Conservation (phyloP, 768 basidiomycete genomes). For the Macrocybe gigantea region DNA sequence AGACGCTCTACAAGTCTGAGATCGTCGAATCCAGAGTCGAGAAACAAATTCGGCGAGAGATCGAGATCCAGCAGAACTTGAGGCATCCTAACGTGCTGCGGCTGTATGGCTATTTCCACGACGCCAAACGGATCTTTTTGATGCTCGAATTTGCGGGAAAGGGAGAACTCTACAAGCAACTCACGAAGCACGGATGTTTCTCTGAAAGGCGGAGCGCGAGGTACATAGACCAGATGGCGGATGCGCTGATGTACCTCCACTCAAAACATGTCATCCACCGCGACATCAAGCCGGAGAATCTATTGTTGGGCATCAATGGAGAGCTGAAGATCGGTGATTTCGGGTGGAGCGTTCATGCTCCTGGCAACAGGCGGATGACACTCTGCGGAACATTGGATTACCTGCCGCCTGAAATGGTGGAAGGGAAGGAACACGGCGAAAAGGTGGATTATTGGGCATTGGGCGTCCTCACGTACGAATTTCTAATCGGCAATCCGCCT, state of each 20-base stretch:
- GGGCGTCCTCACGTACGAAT: slow-evolving; percentile 94
- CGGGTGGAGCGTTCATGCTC: slow-evolving; percentile 97
- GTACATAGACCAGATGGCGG: slow-evolving; percentile 98
- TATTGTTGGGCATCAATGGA: slow-evolving; percentile 89
- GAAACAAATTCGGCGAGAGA: slow-evolving; percentile 95
- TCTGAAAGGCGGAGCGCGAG: slow-evolving; percentile 84
- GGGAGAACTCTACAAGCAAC: slow-evolving; percentile 95
- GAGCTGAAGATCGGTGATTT: slow-evolving; percentile 99
- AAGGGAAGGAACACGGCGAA: slow-evolving; percentile 82
- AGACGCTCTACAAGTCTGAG: slow-evolving; percentile 95
- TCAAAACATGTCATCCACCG: slow-evolving; percentile 96
- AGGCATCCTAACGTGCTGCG: slow-evolving; percentile 93
- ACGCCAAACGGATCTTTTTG: slow-evolving; percentile 94
- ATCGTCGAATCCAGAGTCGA: slow-evolving; percentile 88
- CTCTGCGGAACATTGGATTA: slow-evolving; percentile 96
- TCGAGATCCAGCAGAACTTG: slow-evolving; percentile 96
- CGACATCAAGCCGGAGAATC: slow-evolving; percentile 98
- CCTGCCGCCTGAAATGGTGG: slow-evolving; percentile 98
- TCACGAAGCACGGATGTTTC: slow-evolving; percentile 81
- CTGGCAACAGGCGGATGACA: slow-evolving; percentile 81
- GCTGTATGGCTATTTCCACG: slow-evolving; percentile 96
- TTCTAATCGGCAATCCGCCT: slow-evolving; percentile 68
- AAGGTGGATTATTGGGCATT: slow-evolving; percentile 95
- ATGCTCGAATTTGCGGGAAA: slow-evolving; percentile 98
- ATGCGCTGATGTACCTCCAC: slow-evolving; percentile 89